Conservation (phyloP, 768 basidiomycete species). For the Lentinula guzmanii region DNA sequence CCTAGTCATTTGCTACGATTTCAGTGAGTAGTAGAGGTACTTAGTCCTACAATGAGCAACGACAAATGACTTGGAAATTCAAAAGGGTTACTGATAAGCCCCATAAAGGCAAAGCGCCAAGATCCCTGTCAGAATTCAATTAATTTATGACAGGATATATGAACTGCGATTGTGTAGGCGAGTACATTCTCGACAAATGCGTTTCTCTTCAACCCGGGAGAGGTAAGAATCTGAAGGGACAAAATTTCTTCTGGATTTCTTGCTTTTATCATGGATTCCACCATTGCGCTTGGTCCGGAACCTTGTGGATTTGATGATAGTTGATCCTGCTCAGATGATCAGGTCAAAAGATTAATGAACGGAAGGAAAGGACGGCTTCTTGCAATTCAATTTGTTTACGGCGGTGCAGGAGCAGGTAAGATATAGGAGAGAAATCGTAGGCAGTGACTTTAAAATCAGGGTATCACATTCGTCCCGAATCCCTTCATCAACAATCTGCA, state of each 20-base stretch:
- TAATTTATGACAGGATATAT: neutral
- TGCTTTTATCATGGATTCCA: neutral
- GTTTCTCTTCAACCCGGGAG: neutral
- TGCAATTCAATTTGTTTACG: neutral
- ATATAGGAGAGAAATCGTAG: neutral
- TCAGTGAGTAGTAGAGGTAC: too few species aligned
- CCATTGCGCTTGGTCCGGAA: neutral
- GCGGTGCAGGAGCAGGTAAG: neutral
- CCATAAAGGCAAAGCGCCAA: neutral
- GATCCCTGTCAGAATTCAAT: neutral
- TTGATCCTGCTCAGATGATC: neutral
- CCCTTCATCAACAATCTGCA: slow-evolving; percentile 1
- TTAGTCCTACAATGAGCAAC: too few species aligned
- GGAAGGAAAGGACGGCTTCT: slow-evolving; percentile 2
- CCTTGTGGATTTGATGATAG: neutral
- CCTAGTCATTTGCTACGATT: too few species aligned
- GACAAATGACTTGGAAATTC: too few species aligned
- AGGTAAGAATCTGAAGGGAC: too few species aligned
- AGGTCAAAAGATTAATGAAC: neutral
- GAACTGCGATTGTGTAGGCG: too few species aligned
- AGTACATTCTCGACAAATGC: neutral
- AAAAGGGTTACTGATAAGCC: neutral
- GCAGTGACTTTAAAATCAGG: neutral
- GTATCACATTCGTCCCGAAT: neutral
- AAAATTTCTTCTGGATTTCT: neutral